Conservation (phyloP, 345 rosid genomes). For the Aethionema arabicum region DNA sequence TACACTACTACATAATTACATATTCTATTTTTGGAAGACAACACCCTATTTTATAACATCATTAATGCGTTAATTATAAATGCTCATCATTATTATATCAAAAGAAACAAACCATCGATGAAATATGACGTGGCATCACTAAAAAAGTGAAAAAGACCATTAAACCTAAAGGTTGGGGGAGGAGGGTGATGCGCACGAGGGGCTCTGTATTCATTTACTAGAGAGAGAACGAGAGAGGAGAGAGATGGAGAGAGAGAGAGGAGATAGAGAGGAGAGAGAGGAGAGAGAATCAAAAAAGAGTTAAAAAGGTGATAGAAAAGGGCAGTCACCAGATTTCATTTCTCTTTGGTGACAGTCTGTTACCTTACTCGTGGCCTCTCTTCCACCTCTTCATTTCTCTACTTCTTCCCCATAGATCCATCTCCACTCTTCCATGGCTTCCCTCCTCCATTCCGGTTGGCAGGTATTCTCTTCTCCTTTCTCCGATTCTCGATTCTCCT, state of each 20-base stretch:
- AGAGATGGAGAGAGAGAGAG: too few relatives aligned
- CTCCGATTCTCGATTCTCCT: background rate
- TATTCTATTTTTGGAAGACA: too few relatives aligned
- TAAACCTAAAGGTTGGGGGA: background rate
- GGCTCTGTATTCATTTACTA: conserved; percentile 9
- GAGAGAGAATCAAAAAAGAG: background rate
- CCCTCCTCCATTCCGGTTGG: conserved; percentile 78
- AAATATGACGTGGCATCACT: background rate
- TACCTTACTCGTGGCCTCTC: conserved; percentile 33
- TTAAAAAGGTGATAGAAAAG: background rate
- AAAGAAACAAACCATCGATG: background rate
- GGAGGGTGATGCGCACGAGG: conserved; percentile 36
- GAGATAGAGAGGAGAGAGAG: too few relatives aligned
- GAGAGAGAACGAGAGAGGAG: too few relatives aligned
- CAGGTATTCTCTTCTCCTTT: conserved; percentile 50
- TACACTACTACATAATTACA: too few relatives aligned
- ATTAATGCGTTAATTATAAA: too few relatives aligned
- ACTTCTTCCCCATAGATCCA: conserved; percentile 21
- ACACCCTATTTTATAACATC: too few relatives aligned
- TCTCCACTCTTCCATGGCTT: conserved; percentile 55
- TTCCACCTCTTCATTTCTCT: conserved; percentile 23
- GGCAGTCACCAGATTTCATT: conserved; percentile 12
- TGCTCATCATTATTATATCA: too few relatives aligned
- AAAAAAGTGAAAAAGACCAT: background rate
- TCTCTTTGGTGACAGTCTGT: conserved; percentile 42